Evolutionary conservation across 2,329 filamentous ascomycete genomes (phyloP).

Genomic region (Cordyceps javanica): DNA sequence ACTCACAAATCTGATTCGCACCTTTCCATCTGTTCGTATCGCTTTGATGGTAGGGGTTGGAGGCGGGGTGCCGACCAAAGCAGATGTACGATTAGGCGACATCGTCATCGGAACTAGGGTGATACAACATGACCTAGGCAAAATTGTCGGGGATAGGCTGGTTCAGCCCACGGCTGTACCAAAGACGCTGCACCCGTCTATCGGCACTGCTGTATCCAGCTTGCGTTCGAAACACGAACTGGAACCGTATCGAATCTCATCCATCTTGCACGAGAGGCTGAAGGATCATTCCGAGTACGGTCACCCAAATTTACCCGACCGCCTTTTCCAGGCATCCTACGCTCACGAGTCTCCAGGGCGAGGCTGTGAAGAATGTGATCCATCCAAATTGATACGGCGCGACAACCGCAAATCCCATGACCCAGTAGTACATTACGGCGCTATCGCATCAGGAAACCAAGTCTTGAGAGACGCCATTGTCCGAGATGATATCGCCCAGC

Average conservation of each 20-base stretch:
- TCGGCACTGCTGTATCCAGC: slow-evolving; percentile 13
- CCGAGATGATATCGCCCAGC: slow-evolving; percentile 6
- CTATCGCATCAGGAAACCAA: slow-evolving; percentile 17
- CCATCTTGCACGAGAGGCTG: not conserved
- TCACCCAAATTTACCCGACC: slow-evolving; percentile 1
- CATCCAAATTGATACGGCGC: not conserved
- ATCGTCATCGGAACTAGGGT: slow-evolving; percentile 22
- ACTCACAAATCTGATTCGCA: slow-evolving; percentile 11
- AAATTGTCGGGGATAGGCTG: slow-evolving; percentile 10
- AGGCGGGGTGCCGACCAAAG: slow-evolving; percentile 17
- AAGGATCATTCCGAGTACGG: not conserved
- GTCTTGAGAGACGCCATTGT: slow-evolving; percentile 4
- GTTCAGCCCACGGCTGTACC: slow-evolving; percentile 7
- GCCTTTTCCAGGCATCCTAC: not conserved
- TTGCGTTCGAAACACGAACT: slow-evolving; percentile 8
- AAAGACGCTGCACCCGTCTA: rapidly evolving
- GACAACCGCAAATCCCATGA: not conserved
- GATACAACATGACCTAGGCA: slow-evolving; percentile 23
- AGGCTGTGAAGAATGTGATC: slow-evolving; percentile 10
- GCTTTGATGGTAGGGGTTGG: slow-evolving; percentile 22
- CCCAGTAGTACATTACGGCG: slow-evolving; percentile 14
- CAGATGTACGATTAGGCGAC: slow-evolving; percentile 22
- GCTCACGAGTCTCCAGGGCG: not conserved
- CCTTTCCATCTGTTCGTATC: slow-evolving; percentile 13
- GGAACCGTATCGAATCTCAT: not conserved